Conservation (phyloP, 805 yeast species). For the Nakazawaea ambrosiae region DNA sequence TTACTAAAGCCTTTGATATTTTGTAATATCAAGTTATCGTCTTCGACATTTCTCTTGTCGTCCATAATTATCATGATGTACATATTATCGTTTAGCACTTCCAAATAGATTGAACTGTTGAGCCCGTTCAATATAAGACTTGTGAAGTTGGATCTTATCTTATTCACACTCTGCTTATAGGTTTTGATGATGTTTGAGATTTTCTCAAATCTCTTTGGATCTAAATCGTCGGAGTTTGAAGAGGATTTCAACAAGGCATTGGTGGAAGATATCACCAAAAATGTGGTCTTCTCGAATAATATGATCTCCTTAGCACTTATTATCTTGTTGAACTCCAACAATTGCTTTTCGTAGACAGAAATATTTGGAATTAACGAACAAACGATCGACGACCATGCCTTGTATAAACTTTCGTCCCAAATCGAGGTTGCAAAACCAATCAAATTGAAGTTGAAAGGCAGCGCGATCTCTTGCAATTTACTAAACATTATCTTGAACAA, state of each 20-base stretch:
- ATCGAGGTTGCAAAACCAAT: slow-evolving; percentile 92
- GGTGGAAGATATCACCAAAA: slow-evolving; percentile 67
- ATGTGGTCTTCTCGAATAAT: slow-evolving; percentile 88
- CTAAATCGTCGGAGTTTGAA: slow-evolving; percentile 32
- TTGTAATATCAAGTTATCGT: slow-evolving; percentile 26
- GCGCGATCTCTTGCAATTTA: slow-evolving; percentile 67
- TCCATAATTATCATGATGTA: slow-evolving; percentile 31
- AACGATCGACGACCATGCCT: slow-evolving; percentile 96
- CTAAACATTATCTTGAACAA: slow-evolving; percentile 80
- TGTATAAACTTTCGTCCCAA: slow-evolving; percentile 94
- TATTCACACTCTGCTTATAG: slow-evolving; percentile 86
- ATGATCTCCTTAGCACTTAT: slow-evolving; percentile 86
- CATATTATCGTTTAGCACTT: slow-evolving; percentile 27
- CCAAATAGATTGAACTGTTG: slow-evolving; percentile 27
- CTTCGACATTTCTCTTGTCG: slow-evolving; percentile 19
- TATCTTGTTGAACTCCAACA: slow-evolving; percentile 64
- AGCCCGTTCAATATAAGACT: slow-evolving; percentile 62
- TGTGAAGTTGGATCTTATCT: slow-evolving; percentile 77
- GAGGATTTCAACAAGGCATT: slow-evolving; percentile 19
- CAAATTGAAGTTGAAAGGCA: slow-evolving; percentile 55
- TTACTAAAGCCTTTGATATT: slow-evolving; percentile 27
- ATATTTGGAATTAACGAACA: slow-evolving; percentile 94
- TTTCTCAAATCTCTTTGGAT: slow-evolving; percentile 91
- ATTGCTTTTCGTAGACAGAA: slow-evolving; percentile 66
- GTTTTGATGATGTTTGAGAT: slow-evolving; percentile 91